Evolutionary conservation across 2,329 filamentous ascomycete species (phyloP), one percentile per base, ranked within the genome.

Genomic region (Nemania sp.): DNA sequence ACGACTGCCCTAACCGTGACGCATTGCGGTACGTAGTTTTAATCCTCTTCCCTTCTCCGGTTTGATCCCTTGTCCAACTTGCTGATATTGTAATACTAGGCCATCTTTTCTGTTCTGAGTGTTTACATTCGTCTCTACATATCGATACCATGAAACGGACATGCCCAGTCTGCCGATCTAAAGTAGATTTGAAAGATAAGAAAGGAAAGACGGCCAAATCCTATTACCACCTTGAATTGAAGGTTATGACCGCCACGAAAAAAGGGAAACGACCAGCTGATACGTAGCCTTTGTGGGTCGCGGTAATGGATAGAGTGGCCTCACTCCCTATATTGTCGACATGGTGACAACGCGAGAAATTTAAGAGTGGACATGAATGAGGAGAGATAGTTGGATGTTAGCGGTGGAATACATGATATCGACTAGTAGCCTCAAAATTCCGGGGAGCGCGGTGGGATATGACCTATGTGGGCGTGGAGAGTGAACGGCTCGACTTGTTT

Each of bases 121-220:
- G 89, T 73, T 81, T 91, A 1, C 87, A 89, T 73, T 85, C 86
- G 11, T 86, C 89, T 4, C 82, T 91, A 1, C 80, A 87, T 66
- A 87, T 88, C 35, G 86, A 88, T 60, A 79, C 79, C 0, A 83
- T 82, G n/a, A 86, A 84, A 64, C 86, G 85, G 55, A 85, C 85
- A 62, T 91, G 89, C 66, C 89, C 89, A 0, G 89, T 91, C 70
- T 91, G 89, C 76, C 84, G 89, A 35, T 82, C 87, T 53, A 87
- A 87, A 64, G 82, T 91, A 51, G 87, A 87, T 62, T 80, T 81
- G 49, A 83, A 82, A 68, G 73, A 80, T 4, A 81, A 81, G 58
- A 78, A 75, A 24, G 70, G 76, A 22, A 84, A 85, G 65, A 81
- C 75, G 6, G 73, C 73, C 27, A 86, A 83, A 73, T 83, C 82